Evolutionary conservation across 805 yeast genomes (phyloP).

Genomic region (Yarrowia keelungensis): DNA sequence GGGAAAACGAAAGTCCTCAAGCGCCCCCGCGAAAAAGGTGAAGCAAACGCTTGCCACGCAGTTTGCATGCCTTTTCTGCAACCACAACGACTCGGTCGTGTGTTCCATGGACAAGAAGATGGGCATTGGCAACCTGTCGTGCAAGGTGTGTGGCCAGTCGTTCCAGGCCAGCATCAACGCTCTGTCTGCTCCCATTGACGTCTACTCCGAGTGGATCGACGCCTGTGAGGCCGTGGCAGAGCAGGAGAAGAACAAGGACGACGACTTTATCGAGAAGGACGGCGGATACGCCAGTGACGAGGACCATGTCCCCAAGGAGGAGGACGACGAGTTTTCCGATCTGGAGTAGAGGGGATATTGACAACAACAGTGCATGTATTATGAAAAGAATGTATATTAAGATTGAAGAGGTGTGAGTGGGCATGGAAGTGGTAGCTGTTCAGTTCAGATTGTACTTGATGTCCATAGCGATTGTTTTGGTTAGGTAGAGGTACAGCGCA

Average conservation of each 20-base stretch:
- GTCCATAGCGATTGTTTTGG: too few species aligned
- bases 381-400: slow-evolving; percentile 41
- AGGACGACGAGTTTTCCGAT: slow-evolving; percentile 37
- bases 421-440: too few species aligned
- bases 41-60: slow-evolving; percentile 81
- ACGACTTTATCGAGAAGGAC: slow-evolving; percentile 37
- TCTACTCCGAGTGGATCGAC: slow-evolving; percentile 97
- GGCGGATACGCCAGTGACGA: slow-evolving; percentile 25
- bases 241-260: slow-evolving; percentile 51
- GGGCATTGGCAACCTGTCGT: slow-evolving; percentile 80
- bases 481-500: too few species aligned
- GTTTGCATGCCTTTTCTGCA: slow-evolving; percentile 92
- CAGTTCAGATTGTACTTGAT: too few species aligned
- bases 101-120: slow-evolving; percentile 88
- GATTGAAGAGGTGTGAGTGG: background rate
- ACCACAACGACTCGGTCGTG: slow-evolving; percentile 90
- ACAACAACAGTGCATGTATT: slow-evolving; percentile 48
- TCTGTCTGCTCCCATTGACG: slow-evolving; percentile 85
- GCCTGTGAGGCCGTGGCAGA: slow-evolving; percentile 91
- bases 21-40: slow-evolving; percentile 79
- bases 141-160: slow-evolving; percentile 93
- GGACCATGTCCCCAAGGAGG: slow-evolving; percentile 30
- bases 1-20: slow-evolving; percentile 86
- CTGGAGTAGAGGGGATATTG: slow-evolving; percentile 47
- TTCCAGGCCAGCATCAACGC: slow-evolving; percentile 89